Evolutionary conservation across 2,329 filamentous ascomycete species (phyloP).

Genomic region (Diaporthe helianthi): DNA sequence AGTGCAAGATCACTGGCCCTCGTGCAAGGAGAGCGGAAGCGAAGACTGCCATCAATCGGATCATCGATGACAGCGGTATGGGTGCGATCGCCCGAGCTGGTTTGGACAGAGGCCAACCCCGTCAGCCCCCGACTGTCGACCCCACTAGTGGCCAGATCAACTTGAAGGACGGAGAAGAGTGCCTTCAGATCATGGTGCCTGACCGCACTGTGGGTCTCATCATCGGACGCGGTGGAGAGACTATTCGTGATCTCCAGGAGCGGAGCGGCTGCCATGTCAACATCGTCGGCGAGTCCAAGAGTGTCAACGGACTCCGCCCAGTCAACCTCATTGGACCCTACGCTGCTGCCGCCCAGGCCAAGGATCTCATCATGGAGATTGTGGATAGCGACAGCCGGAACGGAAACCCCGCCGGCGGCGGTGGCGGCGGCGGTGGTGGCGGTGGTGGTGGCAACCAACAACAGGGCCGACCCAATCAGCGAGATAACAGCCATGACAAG

Average conservation of each 20-base stretch:
- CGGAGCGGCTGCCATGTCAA: slow-evolving; percentile 94
- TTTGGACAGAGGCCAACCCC: slow-evolving; percentile 51
- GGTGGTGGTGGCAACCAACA: slow-evolving; percentile 40
- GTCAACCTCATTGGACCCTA: slow-evolving; percentile 87
- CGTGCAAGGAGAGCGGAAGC: slow-evolving; percentile 76
- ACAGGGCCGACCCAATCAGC: slow-evolving; percentile 49
- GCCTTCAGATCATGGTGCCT: slow-evolving; percentile 92
- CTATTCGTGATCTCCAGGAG: slow-evolving; percentile 90
- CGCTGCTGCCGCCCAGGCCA: slow-evolving; percentile 77
- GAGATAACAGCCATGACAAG: slow-evolving; percentile 64
- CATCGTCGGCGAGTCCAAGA: slow-evolving; percentile 92
- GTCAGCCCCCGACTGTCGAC: slow-evolving; percentile 30
- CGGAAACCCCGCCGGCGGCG: slow-evolving; percentile 37
- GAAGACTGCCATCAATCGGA: slow-evolving; percentile 82
- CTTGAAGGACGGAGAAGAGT: slow-evolving; percentile 81
- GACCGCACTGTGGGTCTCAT: slow-evolving; percentile 92
- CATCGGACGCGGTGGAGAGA: slow-evolving; percentile 92
- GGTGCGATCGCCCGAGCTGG: slow-evolving; percentile 55
- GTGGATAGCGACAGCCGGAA: slow-evolving; percentile 86
- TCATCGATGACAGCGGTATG: slow-evolving; percentile 85
- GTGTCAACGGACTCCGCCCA: slow-evolving; percentile 85
- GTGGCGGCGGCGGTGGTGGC: not conserved
- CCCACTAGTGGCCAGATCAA: slow-evolving; percentile 47
- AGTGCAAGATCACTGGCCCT: slow-evolving; percentile 85
- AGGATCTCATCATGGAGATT: slow-evolving; percentile 90